Base-by-base conservation (phyloP, 108 stramenopile genomes). In the Cyclotella sp. region DNA sequence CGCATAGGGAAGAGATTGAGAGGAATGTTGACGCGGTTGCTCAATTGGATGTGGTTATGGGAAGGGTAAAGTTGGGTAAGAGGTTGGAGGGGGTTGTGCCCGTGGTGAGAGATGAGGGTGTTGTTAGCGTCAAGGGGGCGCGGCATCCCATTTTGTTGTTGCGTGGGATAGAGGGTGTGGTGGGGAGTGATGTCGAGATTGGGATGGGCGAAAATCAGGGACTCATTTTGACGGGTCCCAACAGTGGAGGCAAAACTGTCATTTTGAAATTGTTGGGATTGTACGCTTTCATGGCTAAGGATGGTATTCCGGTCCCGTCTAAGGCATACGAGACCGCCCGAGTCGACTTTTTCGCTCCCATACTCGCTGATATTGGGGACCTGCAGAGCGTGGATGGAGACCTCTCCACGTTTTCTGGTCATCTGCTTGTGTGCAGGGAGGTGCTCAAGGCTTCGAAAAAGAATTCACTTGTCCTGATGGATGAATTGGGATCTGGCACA, bases 291-390 rank as follows among this genome's bases (percentile, higher is more conserved):
- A 90, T 97, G 94, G 89, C 82, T 15, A 83, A 96, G 21, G 79
- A 92, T 76, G 97, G 95, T 22, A 92, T 97, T 14, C 97, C 97
- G 9, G 72, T 98, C 15, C 96, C 97, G 26, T 72, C 47, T 40
- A 65, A 75, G 70, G 28, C 77, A 30, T 42, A 54, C 13, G 72
- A 88, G 30, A 55, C 72, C 22, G 91, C 93, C 3, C 81, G 96
- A 39, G 88, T 94, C 15, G 96, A 95, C 79, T 93, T 84, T 79
- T 97, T 97, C 72, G 57, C 82, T 65, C 93, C 96, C 45, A 81
- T 98, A 13, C 83, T 97, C 19, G 97, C 97, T 22, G 96, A 97
- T 76, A 97, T 98, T 63, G 97, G 97, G 10, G 97, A 98, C 70
- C 78, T 95, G 61, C 97, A 98, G 78, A 91, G 88, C 68, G 95